Base-by-base conservation (phyloP, 305 asterid genomes). In the Fraxinus paxiana region DNA sequence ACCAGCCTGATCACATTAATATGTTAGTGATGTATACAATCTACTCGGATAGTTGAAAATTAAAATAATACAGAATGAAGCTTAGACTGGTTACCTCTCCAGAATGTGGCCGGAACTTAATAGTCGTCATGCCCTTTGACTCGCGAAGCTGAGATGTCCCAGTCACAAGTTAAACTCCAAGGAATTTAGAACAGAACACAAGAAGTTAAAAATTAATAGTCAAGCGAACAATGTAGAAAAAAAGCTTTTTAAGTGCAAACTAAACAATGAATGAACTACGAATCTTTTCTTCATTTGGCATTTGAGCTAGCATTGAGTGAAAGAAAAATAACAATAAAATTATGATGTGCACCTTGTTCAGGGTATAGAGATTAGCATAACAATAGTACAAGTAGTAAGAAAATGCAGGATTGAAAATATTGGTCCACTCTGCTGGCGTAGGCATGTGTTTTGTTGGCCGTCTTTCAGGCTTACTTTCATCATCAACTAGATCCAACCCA, bases 401-500 rank as follows among this genome's bases (percentile, higher is more conserved):
- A 88, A 82, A 95, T 71, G 98, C 97, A 80, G 99, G 99, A 83
- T 95, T 94, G 83, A 92, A 96, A 76, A 91, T 88, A 67, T 94
- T 94, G 82, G 95, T 96, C 99, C 99, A 96, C 79, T 96, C 91
- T 81, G 88, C 90, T 0, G 98, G 99, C 0, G 97, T 94, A 63
- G 97, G 99, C 99, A 96, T 96, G 92, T 96, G 99, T 86, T 96
- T 96, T 61, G 98, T 96, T 59, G 99, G 99, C 81, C 98, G 91
- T 80, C 99, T 89, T 87, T 96, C 99, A 82, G 99, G 99, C 88
- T 96, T 96, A 89, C 96, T 96, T 88, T 96, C 99, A 54, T 96
- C 99, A 84, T 96, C 99, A 88, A 96, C 99, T 87, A 94, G 95
- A 90, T 96, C 99, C 89, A 96, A 89, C 75, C 99, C 99, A 77